Conservation (phyloP, 2,329 filamentous ascomycete species). For the Purpureocillium lavendulum region DNA sequence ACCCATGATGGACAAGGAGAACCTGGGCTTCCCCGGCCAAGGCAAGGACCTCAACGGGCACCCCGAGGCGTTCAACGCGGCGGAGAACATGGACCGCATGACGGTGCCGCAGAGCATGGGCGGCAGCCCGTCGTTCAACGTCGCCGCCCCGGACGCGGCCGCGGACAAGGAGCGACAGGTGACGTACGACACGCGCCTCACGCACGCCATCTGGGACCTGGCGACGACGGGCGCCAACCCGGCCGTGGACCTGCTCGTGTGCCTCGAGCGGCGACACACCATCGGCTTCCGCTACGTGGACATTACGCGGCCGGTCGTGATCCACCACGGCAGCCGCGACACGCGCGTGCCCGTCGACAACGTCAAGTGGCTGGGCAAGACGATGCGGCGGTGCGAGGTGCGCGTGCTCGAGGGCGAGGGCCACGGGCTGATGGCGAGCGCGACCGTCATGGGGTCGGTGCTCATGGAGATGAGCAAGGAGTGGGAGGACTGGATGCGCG, state of each 20-base stretch:
- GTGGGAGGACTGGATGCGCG: constrained; percentile 80
- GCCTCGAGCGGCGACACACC: constrained; percentile 79
- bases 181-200: constrained; percentile 76
- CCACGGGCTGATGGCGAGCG: constrained; percentile 93
- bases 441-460: constrained; percentile 87
- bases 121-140: constrained; percentile 20
- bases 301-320: constrained; percentile 82
- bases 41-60: constrained; percentile 15
- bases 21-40: constrained; percentile 20
- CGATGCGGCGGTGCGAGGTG: constrained; percentile 90
- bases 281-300: constrained; percentile 98
- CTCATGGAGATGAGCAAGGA: constrained; percentile 89
- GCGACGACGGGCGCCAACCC: constrained; percentile 89
- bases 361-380: constrained; percentile 86
- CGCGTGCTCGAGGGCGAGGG: constrained; percentile 84
- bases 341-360: constrained; percentile 92
- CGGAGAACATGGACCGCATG: constrained; percentile 42
- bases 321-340: constrained; percentile 88
- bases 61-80: constrained; percentile 19
- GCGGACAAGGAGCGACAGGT: constrained; percentile 64
- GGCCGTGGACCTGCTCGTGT: constrained; percentile 85
- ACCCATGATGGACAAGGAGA: constrained; percentile 42
- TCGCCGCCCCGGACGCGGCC: constrained; percentile 50
- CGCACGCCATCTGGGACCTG: constrained; percentile 88
- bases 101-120: constrained; percentile 20